Percentiles rank a stretch among this genome's conserved stretches.
Evolutionary conservation across 2,329 filamentous ascomycete genomes (phyloP).

Genomic region (Pleurostoma richardsiae): DNA sequence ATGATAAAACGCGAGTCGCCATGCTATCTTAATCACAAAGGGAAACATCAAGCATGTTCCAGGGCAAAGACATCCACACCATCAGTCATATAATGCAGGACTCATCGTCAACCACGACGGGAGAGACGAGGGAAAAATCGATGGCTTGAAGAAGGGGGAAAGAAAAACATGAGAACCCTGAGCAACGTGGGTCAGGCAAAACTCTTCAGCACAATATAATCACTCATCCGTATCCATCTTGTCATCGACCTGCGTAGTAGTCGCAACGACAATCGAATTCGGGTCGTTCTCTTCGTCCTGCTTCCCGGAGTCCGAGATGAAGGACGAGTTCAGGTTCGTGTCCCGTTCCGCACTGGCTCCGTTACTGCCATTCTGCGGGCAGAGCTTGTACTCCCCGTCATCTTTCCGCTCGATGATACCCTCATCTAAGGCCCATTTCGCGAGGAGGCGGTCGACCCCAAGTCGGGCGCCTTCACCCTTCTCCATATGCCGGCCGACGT

Average conservation of each 20-base stretch:
- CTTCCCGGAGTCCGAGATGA: constrained; percentile 6
- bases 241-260: constrained; percentile 22
- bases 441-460: constrained; percentile 52
- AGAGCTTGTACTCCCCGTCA: constrained; percentile 53
- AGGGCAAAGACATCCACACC: too few species aligned
- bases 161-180: neutral
- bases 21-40: too few species aligned
- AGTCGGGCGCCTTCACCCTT: constrained; percentile 56
- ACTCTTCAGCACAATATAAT: constrained; percentile 2
- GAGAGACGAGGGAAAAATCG: too few species aligned
- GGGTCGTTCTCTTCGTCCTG: constrained; percentile 19
- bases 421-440: constrained; percentile 59
- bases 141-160: too few species aligned
- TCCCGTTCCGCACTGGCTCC: constrained; percentile 15
- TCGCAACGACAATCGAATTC: constrained; percentile 23
- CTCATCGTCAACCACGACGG: too few species aligned
- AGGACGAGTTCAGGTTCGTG: constrained; percentile 8
- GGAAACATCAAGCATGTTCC: too few species aligned
- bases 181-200: neutral
- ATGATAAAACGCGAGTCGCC: too few species aligned
- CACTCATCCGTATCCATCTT: constrained; percentile 26
- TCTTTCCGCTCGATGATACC: constrained; percentile 55
- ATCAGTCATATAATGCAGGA: too few species aligned
- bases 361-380: constrained; percentile 30
- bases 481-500: constrained; percentile 87